Evolutionary conservation across 352 stramenopile genomes (phyloP), one percentile per base, ranked within the genome.

Genomic region (Globisporangium yorkense): DNA sequence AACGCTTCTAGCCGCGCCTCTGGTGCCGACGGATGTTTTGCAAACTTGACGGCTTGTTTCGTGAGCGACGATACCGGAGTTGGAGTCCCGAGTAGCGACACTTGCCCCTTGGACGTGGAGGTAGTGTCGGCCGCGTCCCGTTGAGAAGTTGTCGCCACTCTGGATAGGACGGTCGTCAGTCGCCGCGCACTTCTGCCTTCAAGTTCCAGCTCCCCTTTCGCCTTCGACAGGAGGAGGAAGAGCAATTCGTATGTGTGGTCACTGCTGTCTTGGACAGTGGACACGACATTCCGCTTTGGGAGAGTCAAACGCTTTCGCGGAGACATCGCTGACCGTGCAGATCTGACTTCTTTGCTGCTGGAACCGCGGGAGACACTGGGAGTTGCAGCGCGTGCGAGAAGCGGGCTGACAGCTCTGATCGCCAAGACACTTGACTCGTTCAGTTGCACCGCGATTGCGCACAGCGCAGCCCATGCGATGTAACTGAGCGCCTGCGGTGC

Each of bases 261-360:
- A 31, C 82, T 67, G 29, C 67, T 79, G 46, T 82, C 65, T 13
- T 67, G 62, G 35, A 80, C 59, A 9, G 68, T 77, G 1, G 63
- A 65, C 20, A 80, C 48, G 5, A 78, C 56, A 6, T 53, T 62
- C 44, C 77, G 75, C 41, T 77, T 77, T 2, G 70, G 74, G 9
- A 85, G 50, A 3, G 74, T 76, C 9, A 82, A 56, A 7, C 75
- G 67, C 39, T 80, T 84, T 24, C 75, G 67, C 12, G 75, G 75
- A 3, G 75, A 86, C 59, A 78, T 59, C 1, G 66, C 65, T 2
- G 57, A 43, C 33, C 45, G 63, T 40, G 60, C 45, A 7, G 67
- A 53, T 5, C 62, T 65, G 47, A 46, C 70, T 50, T 70, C 54
- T 60, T 40, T 71, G 29, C 24, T 21, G 21, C 6, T 37, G 33